Evolutionary conservation across 2,329 filamentous ascomycete genomes (phyloP).

Genomic region (Paecilomyces fulvus): DNA sequence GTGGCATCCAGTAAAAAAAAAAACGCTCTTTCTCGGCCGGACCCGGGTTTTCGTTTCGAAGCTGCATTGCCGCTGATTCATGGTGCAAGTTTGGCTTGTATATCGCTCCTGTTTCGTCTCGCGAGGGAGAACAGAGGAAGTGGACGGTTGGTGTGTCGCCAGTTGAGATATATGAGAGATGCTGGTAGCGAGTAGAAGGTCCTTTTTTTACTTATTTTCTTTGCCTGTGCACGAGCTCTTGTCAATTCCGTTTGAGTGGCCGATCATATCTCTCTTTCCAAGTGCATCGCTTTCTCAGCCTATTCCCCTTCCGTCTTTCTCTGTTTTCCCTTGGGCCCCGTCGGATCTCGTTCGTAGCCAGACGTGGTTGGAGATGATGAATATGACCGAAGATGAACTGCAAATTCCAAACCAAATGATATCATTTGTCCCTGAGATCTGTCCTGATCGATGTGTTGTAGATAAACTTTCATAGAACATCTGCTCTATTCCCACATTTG

Average conservation of each 20-base stretch:
- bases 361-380: not conserved
- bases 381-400: not conserved
- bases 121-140: not conserved
- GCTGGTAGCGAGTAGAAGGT: not conserved
- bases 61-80: not conserved
- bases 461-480: not conserved
- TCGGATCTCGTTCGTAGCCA: slow-evolving; percentile 7
- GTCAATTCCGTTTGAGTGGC: not conserved
- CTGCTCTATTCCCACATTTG: not conserved
- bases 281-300: not conserved
- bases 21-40: not conserved
- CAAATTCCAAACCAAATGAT: not conserved
- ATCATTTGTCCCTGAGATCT: not conserved
- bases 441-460: not conserved
- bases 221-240: not conserved
- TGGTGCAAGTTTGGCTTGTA: not conserved
- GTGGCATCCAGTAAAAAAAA: not conserved
- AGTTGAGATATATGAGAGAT: not conserved
- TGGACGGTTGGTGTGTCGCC: not conserved
- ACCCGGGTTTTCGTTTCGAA: not conserved
- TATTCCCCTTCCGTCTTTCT: not conserved
- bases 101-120: not conserved
- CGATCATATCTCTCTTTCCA: not conserved
- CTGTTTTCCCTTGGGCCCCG: slow-evolving; percentile 1
- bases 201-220: not conserved